phyloP scores from a whole-genome alignment of 2,329 filamentous ascomycete species.

The Sphaerulina vaccinii region DNA sequence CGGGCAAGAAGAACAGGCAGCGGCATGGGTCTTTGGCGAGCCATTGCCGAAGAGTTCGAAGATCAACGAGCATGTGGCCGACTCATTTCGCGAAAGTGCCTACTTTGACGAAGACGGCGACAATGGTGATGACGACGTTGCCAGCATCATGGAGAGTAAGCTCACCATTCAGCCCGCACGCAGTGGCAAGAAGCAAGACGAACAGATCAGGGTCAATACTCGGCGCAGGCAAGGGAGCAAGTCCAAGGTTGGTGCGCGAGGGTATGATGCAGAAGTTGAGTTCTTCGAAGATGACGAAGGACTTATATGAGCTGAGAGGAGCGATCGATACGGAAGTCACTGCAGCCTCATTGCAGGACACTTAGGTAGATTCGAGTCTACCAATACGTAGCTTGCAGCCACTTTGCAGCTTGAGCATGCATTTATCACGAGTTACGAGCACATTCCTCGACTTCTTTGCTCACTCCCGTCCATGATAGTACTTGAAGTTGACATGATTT shows the following conservation, averaged over 20 bases:
- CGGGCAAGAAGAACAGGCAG: slow-evolving; percentile 20
- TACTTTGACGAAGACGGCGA: slow-evolving; percentile 7
- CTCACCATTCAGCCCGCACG: slow-evolving; percentile 26
- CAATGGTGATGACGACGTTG: slow-evolving; percentile 25
- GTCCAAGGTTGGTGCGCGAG: background rate
- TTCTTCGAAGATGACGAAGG: slow-evolving; percentile 17
- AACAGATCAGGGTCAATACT: slow-evolving; percentile 28
- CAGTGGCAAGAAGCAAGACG: slow-evolving; percentile 15
- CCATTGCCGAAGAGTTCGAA: slow-evolving; percentile 30
- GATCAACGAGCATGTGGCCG: slow-evolving; percentile 30
- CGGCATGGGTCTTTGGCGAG: slow-evolving; percentile 35
- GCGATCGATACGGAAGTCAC: background rate
- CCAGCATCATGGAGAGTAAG: slow-evolving; percentile 29
- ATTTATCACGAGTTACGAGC: background rate
- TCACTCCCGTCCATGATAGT: too few species aligned
- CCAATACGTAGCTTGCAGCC: background rate
- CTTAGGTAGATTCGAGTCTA: background rate
- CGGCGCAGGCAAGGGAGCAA: slow-evolving; percentile 20
- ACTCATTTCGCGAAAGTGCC: slow-evolving; percentile 13
- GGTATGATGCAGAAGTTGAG: slow-evolving; percentile 12
- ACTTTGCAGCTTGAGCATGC: background rate
- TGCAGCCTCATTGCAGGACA: too few species aligned
- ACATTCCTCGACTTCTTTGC: background rate
- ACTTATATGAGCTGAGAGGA: background rate
- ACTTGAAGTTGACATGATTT: too few species aligned